Percentiles rank a stretch among this genome's conserved stretches.
Conservation (phyloP, 331 rosid species). For the Rosa hybrid region DNA sequence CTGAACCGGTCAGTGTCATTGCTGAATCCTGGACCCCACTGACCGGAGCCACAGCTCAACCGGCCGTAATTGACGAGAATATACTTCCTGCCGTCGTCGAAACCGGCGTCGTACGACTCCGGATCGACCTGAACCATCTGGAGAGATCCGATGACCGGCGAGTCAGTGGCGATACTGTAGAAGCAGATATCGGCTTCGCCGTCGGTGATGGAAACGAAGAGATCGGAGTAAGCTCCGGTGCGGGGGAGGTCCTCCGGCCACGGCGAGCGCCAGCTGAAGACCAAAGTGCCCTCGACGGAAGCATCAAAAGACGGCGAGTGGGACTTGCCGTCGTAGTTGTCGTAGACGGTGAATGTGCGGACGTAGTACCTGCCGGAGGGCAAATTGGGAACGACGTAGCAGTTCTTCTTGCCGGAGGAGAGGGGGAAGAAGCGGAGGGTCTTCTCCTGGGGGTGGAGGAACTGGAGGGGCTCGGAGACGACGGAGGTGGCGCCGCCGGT, state of each 20-base stretch:
- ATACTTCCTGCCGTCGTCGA: slow-evolving; percentile 18
- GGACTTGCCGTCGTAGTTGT: slow-evolving; percentile 89
- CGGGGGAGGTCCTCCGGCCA: slow-evolving; percentile 63
- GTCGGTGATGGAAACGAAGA: slow-evolving; percentile 51
- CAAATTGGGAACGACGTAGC: slow-evolving; percentile 66
- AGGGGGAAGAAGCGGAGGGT: slow-evolving; percentile 83
- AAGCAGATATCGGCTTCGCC: slow-evolving; percentile 70
- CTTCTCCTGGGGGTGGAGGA: slow-evolving; percentile 67
- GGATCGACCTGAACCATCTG: slow-evolving; percentile 72
- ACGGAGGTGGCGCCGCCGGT: slow-evolving; percentile 62
- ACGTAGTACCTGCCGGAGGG: slow-evolving; percentile 68
- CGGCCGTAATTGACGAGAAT: slow-evolving; percentile 84
- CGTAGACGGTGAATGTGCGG: slow-evolving; percentile 86
- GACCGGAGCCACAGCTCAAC: slow-evolving; percentile 62
- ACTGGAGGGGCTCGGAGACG: slow-evolving; percentile 86
- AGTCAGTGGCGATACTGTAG: slow-evolving; percentile 87
- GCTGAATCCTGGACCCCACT: slow-evolving; percentile 89
- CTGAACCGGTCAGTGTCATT: slow-evolving; percentile 67
- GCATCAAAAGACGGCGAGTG: slow-evolving; percentile 89
- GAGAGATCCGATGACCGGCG: slow-evolving; percentile 77
- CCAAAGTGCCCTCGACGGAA: slow-evolving; percentile 75
- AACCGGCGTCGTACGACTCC: slow-evolving; percentile 50
- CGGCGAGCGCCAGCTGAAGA: slow-evolving; percentile 91
- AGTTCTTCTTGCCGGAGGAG: slow-evolving; percentile 86
- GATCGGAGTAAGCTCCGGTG: slow-evolving; percentile 85